A percentile compares a stretch with the other conserved stretches of the same genome.
phyloP scores from a whole-genome alignment of 768 basidiomycete species.

The Kwoniella heveanensis region DNA sequence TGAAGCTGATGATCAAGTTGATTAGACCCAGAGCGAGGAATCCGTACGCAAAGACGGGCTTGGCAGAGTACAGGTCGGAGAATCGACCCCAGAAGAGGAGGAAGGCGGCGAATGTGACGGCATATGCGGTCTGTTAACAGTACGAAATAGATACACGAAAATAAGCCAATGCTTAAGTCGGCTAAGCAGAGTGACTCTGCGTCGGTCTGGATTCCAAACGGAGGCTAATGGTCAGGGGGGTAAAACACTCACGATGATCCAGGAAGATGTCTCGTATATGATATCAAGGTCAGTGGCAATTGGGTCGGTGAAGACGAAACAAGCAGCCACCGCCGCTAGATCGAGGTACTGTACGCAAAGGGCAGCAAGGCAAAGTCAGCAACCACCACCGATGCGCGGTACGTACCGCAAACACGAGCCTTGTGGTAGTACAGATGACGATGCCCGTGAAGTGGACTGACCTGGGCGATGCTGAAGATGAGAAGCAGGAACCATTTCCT shows the following conservation, averaged over 20 bases:
- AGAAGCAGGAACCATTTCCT: conserved; percentile 21
- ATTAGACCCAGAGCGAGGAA: conserved; percentile 36
- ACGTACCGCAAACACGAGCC: too few relatives aligned
- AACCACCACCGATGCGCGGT: too few relatives aligned
- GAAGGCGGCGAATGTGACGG: conserved; percentile 44
- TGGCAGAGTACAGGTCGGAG: conserved; percentile 48
- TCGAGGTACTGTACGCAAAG: conserved; percentile 43
- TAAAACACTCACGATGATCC: conserved; percentile 46
- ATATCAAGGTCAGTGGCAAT: conserved; percentile 40
- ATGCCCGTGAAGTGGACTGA: too few relatives aligned
- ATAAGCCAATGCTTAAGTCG: too few relatives aligned
- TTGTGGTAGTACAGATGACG: too few relatives aligned
- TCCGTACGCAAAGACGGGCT: conserved; percentile 42
- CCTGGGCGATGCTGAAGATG: conserved; percentile 17
- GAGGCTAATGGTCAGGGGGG: too few relatives aligned
- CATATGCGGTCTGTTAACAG: conserved; percentile 40
- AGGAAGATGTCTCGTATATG: conserved; percentile 32
- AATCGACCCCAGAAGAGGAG: conserved; percentile 49
- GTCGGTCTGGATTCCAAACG: too few relatives aligned
- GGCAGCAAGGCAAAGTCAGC: too few relatives aligned
- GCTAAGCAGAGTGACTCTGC: too few relatives aligned
- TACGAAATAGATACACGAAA: too few relatives aligned
- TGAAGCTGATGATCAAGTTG: conserved; percentile 38
- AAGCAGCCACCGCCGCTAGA: conserved; percentile 17
- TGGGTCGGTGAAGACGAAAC: conserved; percentile 40